Evolutionary conservation across 148 eudicot genomes (phyloP), one percentile per base, ranked within the genome.

Genomic region (Beta vulgaris): DNA sequence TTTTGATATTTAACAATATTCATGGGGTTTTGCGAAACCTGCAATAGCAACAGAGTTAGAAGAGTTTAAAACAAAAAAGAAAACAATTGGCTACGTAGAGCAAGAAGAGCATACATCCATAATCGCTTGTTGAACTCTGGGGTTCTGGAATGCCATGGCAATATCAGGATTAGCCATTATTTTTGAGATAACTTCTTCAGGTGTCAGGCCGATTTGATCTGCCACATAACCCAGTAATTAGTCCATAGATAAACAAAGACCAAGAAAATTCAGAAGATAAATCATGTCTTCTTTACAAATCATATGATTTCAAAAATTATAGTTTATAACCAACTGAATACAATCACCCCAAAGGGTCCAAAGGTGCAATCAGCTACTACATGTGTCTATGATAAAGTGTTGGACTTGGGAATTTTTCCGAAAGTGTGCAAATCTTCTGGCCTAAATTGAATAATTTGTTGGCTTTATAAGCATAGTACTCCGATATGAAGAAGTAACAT

Each of bases 71-170:
- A 39, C 57, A 55, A 23, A 29, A 28, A 23, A 37, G 25, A 63
- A 13, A 9, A 2, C 40, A 55, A 26, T n/a, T n/a, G n/a, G n/a
- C n/a, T n/a, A n/a, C n/a, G 37, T 26, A 21, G 5, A 73, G 40
- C 70, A 13, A 49, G 23, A 43, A 70, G 75, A 75, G 60, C 90
- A 73, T 95, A 96, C 99, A 69, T 96, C 99, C 97, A 92, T 87
- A 76, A 96, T 91, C 74, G 99, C 99, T 78, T 90, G 90, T 87
- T 92, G 99, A 78, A 96, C 89, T 86, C 96, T 87, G 32, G 99
- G 99, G 74, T 96, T 96, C 65, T 96, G 99, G 68, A 96, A 96
- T 61, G 97, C 99, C 97, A 87, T 91, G 75, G 98, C 94, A 76
- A 92, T 84, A 67, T 96, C 99, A 60, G 99, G 99, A 81, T 91